Percentiles rank a stretch among this genome's conserved stretches.
Evolutionary conservation across 225 moss, liverwort and hornwort genomes (phyloP).

Genomic region (Marchantia polymorpha): DNA sequence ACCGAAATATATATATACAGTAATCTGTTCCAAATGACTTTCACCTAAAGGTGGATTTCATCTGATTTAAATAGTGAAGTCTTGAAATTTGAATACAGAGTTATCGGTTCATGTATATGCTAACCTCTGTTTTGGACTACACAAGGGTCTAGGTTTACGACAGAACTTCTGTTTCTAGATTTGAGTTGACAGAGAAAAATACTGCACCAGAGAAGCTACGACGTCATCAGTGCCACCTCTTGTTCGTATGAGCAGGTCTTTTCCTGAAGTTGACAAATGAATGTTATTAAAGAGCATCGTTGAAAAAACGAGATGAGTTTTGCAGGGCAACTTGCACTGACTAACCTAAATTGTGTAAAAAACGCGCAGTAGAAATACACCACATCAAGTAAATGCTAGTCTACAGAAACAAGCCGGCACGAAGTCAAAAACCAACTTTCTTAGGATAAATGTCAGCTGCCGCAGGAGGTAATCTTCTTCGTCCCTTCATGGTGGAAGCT

Average conservation of each 20-base stretch:
- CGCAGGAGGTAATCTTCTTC: neutral
- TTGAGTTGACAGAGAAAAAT: neutral
- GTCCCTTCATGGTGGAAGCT: neutral
- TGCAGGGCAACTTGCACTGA: too few relatives aligned
- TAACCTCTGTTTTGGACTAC: neutral
- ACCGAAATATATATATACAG: too few relatives aligned
- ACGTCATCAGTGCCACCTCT: slow-evolving; percentile 23
- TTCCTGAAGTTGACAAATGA: slow-evolving; percentile 27
- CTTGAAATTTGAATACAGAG: too few relatives aligned
- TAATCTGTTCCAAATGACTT: too few relatives aligned
- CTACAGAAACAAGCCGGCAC: too few relatives aligned
- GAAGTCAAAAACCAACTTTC: too few relatives aligned
- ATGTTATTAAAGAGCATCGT: neutral
- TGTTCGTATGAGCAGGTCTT: slow-evolving; percentile 33
- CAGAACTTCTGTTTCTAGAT: neutral
- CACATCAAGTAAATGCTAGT: too few relatives aligned
- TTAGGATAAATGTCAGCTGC: neutral
- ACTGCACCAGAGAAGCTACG: slow-evolving; percentile 35
- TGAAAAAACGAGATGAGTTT: neutral
- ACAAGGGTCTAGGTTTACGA: neutral
- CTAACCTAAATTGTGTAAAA: too few relatives aligned
- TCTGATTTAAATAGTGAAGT: too few relatives aligned
- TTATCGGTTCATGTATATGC: too few relatives aligned
- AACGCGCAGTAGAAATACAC: neutral
- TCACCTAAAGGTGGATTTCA: too few relatives aligned